Percentiles rank a stretch among this genome's conserved stretches.
phyloP scores from a whole-genome alignment of 495 filamentous ascomycete species.

The Penicillium cinerascens region DNA sequence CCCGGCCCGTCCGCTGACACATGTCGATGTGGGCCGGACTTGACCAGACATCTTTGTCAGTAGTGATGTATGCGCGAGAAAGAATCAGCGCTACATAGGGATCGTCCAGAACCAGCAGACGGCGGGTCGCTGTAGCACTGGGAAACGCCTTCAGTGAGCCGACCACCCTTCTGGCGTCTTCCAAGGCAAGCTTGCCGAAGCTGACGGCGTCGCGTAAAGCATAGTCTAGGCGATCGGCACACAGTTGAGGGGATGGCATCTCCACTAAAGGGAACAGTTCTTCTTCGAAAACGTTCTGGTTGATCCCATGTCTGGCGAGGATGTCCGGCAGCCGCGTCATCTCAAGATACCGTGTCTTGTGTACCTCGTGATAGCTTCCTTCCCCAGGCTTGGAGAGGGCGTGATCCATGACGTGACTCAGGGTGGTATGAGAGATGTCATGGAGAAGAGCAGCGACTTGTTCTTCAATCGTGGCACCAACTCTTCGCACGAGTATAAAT shows the following conservation, averaged over 20 bases:
- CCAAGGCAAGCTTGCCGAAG: constrained; percentile 29
- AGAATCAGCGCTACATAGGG: constrained; percentile 27
- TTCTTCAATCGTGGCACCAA: constrained; percentile 36
- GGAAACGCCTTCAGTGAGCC: constrained; percentile 30
- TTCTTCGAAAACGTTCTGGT: constrained; percentile 35
- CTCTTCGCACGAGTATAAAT: constrained; percentile 38
- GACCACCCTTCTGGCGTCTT: constrained; percentile 24
- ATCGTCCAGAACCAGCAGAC: constrained; percentile 35
- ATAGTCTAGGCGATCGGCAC: constrained; percentile 44
- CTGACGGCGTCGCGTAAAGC: constrained; percentile 36
- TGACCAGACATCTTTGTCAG: constrained; percentile 38
- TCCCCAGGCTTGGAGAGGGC: constrained; percentile 39
- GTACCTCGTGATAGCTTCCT: constrained; percentile 42
- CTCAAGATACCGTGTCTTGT: constrained; percentile 38
- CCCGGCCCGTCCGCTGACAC: constrained; percentile 28
- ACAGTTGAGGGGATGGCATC: constrained; percentile 37
- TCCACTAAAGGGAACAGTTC: constrained; percentile 41
- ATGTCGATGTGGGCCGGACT: constrained; percentile 31
- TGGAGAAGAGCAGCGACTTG: constrained; percentile 44
- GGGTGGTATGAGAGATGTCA: constrained; percentile 41
- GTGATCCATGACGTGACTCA: constrained; percentile 43
- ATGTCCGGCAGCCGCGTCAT: constrained; percentile 33
- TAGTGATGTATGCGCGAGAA: constrained; percentile 30
- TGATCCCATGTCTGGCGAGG: constrained; percentile 29
- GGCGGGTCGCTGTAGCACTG: constrained; percentile 15